Evolutionary conservation across 768 basidiomycete genomes (phyloP), one percentile per base, ranked within the genome.

Genomic region (Brasilioporus rufonigricans): DNA sequence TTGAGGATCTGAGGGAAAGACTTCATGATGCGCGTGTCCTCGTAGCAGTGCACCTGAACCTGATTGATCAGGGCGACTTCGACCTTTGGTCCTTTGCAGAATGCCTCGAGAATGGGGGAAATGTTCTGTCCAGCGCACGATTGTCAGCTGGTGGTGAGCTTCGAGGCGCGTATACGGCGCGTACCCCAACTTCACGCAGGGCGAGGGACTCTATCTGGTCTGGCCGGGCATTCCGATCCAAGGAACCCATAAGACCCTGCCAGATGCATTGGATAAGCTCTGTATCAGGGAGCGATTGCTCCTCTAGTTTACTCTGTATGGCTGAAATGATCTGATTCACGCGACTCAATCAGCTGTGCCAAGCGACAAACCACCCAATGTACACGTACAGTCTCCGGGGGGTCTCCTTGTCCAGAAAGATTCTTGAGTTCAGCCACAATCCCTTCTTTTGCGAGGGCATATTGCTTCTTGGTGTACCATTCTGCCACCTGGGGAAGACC

Each of bases 1-100:
- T 98, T 97, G 59, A 99, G 80, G 70, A 98, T 89, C 66, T 94
- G 91, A 44, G 93, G 87, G 79, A 99, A 98, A 9, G 93, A 81
- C 70, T 94, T 94, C 74, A 94, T 95, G 66, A 96, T 82, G 53
- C 91, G 89, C 24, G 93, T 95, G 67, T 98, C 93, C 74, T 96
- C 93, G 72, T 98, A 97, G 72, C 92, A 95, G 76, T 96, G 91
- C 60, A 92, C 80, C 76, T 99, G 96, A 7, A 96, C 92, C 48
- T 88, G 83, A 71, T 98, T 98, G 74, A 99, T 93, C 51, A 99
- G 82, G 31, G 90, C 85, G 35, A 99, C 91, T 74, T 99, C 85
- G 21, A 91, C 90, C 73, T 95, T 95, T 19, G 93, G 83, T 50
- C 86, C 84, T 56, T 84, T 81, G 67, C 88, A 92, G 78, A 99